Evolutionary conservation across 2,329 filamentous ascomycete genomes (phyloP).

Genomic region (Verticillium isaacii): DNA sequence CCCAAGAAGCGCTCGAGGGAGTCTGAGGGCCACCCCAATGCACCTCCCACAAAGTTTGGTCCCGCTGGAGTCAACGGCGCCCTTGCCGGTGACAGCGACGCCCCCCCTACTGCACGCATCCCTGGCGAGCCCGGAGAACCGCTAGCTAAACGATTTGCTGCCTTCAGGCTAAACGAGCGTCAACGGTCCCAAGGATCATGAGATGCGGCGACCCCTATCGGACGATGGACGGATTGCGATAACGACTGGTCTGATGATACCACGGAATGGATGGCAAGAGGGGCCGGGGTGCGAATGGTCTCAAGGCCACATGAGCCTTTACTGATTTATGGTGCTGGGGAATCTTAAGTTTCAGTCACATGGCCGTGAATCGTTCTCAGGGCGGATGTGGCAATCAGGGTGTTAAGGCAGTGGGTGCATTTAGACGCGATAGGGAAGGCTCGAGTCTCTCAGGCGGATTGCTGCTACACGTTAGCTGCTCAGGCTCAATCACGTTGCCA

Average conservation of each 20-base stretch:
- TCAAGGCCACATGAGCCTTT: not conserved
- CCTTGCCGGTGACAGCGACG: conserved; percentile 9
- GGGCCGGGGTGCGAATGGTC: not conserved
- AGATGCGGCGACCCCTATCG: not conserved
- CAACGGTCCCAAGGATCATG: conserved; percentile 15
- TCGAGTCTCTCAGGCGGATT: not conserved
- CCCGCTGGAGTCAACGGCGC: not conserved
- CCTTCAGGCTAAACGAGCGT: conserved; percentile 53
- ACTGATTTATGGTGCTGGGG: not conserved
- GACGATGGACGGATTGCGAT: not conserved
- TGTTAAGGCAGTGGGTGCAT: not conserved
- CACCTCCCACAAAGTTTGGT: not conserved
- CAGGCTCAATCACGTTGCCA: not conserved
- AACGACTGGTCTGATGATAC: not conserved
- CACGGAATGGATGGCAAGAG: not conserved
- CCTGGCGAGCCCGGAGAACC: conserved; percentile 40
- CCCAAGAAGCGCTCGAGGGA: conserved; percentile 54
- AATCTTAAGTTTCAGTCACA: not conserved
- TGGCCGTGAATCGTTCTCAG: not conserved
- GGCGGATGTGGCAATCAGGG: not conserved
- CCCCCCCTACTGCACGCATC: conserved; percentile 13
- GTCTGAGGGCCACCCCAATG: conserved; percentile 27
- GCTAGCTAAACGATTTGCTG: conserved; percentile 63
- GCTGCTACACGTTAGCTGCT: not conserved
- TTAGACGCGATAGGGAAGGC: not conserved